Conservation (phyloP, 495 filamentous ascomycete species). For the Hypoxylon subgilvum region DNA sequence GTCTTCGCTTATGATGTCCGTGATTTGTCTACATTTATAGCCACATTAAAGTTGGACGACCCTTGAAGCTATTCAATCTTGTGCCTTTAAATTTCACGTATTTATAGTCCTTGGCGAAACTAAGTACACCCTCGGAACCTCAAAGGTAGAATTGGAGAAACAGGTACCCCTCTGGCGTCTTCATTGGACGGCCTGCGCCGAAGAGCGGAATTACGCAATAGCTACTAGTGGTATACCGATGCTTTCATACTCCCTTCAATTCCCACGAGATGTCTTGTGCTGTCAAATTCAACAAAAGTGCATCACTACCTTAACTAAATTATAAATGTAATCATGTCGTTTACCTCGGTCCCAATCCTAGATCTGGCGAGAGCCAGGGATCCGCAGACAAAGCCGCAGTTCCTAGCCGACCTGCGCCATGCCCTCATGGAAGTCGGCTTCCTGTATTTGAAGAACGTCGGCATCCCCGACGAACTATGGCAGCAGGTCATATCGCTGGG, state of each 20-base stretch:
- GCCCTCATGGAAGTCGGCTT: slow-evolving; percentile 92
- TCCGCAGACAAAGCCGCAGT: slow-evolving; percentile 72
- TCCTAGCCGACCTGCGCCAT: slow-evolving; percentile 73
- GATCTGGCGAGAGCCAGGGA: slow-evolving; percentile 71
- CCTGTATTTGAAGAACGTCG: slow-evolving; percentile 85
- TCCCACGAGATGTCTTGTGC: slow-evolving; percentile 14
- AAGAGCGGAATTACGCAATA: slow-evolving; percentile 44
- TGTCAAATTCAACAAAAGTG: too few relatives aligned
- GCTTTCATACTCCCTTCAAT: too few relatives aligned
- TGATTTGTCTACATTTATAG: too few relatives aligned
- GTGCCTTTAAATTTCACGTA: too few relatives aligned
- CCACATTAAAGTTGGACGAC: too few relatives aligned
- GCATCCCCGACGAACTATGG: slow-evolving; percentile 71
- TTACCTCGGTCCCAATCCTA: slow-evolving; percentile 80
- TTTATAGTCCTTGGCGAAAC: neutral
- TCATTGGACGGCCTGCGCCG: slow-evolving; percentile 29
- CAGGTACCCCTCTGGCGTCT: neutral
- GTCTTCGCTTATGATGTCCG: too few relatives aligned
- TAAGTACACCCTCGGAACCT: neutral
- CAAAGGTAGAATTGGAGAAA: slow-evolving; percentile 9
- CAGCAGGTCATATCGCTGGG: slow-evolving; percentile 71
- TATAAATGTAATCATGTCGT: slow-evolving; percentile 66
- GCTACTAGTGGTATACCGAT: slow-evolving; percentile 30
- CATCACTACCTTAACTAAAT: too few relatives aligned
- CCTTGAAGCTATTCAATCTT: too few relatives aligned